phyloP scores from a whole-genome alignment of 1,139 yeast species.

The Diutina sp. region DNA sequence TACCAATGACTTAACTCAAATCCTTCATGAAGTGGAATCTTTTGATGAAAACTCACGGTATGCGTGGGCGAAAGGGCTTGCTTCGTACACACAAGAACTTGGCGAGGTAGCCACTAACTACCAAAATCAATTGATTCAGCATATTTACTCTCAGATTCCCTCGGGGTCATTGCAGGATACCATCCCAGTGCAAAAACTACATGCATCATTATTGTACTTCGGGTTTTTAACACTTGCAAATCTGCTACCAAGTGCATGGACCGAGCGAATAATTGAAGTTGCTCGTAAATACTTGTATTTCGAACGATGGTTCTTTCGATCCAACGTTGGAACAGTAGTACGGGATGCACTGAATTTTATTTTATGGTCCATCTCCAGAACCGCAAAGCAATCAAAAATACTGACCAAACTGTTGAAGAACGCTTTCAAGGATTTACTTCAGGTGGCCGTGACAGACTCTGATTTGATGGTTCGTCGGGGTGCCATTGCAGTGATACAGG shows the following conservation, averaged over 20 bases:
- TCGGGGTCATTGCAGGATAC: neutral
- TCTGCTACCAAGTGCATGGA: neutral
- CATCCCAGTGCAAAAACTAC: neutral
- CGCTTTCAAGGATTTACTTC: neutral
- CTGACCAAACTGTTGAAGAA: neutral
- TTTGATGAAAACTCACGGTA: neutral
- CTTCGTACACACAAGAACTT: neutral
- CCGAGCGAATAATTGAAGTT: neutral
- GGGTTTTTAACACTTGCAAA: neutral
- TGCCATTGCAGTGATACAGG: neutral
- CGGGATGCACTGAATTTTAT: neutral
- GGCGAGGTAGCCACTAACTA: neutral
- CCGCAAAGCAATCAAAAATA: neutral
- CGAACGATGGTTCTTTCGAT: neutral
- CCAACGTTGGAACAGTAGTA: neutral
- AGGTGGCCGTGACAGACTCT: neutral
- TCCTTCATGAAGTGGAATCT: neutral
- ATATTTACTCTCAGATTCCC: neutral
- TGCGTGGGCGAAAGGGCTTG: neutral
- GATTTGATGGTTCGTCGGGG: neutral
- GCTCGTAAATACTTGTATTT: neutral
- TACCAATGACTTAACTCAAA: neutral
- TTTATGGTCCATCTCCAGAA: neutral
- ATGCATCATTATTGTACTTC: neutral
- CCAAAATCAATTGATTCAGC: neutral